Percentiles rank a stretch among this genome's conserved stretches.
phyloP scores from a whole-genome alignment of 2,329 filamentous ascomycete genomes.

The Ascosphaera apis region DNA sequence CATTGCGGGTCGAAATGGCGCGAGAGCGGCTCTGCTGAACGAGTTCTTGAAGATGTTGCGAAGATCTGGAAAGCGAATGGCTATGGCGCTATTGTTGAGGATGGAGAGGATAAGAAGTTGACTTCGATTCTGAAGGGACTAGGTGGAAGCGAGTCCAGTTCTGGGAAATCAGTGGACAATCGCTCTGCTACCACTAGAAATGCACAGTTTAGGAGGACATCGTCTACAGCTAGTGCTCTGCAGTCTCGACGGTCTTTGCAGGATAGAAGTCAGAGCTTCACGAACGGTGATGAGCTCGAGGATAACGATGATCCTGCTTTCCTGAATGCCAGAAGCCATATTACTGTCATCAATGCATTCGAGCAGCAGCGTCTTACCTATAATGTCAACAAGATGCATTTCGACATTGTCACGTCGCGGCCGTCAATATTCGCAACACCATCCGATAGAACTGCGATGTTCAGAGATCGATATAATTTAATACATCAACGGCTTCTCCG shows the following conservation, averaged over 20 bases:
- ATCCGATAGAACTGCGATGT: slow-evolving; percentile 61
- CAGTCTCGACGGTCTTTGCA: neutral
- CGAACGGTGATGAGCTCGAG: slow-evolving; percentile 25
- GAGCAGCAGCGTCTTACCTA: slow-evolving; percentile 44
- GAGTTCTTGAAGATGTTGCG: slow-evolving; percentile 75
- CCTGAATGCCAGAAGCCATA: slow-evolving; percentile 53
- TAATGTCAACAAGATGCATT: slow-evolving; percentile 53
- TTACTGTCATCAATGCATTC: slow-evolving; percentile 64
- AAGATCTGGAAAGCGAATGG: slow-evolving; percentile 78
- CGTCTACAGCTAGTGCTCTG: neutral
- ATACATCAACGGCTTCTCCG: slow-evolving; percentile 79
- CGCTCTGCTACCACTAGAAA: neutral
- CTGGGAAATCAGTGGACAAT: neutral
- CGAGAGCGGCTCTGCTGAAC: slow-evolving; percentile 80
- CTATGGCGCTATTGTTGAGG: slow-evolving; percentile 78
- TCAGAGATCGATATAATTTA: slow-evolving; percentile 76
- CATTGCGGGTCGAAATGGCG: slow-evolving; percentile 93
- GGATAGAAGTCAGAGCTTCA: neutral
- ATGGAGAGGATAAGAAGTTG: slow-evolving; percentile 30
- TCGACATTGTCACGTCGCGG: slow-evolving; percentile 47
- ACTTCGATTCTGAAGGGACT: slow-evolving; percentile 64
- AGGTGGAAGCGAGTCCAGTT: slow-evolving; percentile 55
- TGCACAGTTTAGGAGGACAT: neutral
- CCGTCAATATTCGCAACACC: slow-evolving; percentile 53
- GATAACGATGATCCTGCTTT: slow-evolving; percentile 33